Evolutionary conservation across 2,329 filamentous ascomycete genomes (phyloP).

Genomic region (Colletotrichum tropicale): DNA sequence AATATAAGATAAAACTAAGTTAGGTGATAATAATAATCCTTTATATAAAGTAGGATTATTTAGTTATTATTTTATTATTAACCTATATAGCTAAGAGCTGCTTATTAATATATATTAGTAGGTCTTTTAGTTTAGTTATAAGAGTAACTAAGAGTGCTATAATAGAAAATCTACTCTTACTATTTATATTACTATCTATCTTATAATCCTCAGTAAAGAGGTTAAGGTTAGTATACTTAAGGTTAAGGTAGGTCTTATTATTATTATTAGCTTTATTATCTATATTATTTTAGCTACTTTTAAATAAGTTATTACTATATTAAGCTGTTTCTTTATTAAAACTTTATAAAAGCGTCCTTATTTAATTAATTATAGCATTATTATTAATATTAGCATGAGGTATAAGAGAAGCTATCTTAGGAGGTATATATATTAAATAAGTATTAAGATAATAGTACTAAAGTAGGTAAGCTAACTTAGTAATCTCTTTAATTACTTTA

Average conservation of each 20-base stretch:
- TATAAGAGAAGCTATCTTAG: neutral
- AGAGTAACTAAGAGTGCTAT: neutral
- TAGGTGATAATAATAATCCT: neutral
- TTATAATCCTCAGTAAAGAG: neutral
- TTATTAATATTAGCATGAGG: neutral
- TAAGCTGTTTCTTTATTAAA: neutral
- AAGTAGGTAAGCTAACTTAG: too few species aligned
- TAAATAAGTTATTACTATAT: neutral
- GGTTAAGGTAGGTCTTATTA: neutral
- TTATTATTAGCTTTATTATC: neutral
- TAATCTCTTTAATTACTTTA: too few species aligned
- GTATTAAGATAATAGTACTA: neutral
- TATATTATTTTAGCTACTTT: neutral
- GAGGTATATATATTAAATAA: neutral
- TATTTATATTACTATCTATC: neutral
- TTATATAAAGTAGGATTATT: neutral
- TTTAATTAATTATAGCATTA: neutral
- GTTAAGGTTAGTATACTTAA: neutral
- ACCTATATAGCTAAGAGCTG: neutral
- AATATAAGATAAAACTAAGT: neutral
- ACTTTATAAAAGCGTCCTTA: neutral
- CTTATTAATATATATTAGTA: neutral
- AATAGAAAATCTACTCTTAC: neutral
- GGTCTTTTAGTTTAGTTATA: neutral
- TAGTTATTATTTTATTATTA: neutral